Percentiles rank a stretch among this genome's conserved stretches.
phyloP scores from a whole-genome alignment of 768 basidiomycete species.

The Podaxis carcinomalis region DNA sequence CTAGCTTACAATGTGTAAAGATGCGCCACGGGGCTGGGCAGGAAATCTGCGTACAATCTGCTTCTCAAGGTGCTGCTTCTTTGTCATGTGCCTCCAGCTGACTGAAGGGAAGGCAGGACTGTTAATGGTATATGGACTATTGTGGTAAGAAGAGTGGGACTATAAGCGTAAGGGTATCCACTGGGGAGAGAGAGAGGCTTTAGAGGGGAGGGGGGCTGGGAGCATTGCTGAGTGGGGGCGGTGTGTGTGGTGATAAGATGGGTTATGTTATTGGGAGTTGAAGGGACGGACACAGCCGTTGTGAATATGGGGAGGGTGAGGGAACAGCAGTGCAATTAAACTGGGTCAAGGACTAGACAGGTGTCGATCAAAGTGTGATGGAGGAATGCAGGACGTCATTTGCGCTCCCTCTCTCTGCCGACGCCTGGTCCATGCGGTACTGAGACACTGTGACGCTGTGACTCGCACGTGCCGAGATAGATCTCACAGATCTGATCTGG shows the following conservation, averaged over 20 bases:
- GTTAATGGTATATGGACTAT: neutral
- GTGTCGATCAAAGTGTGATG: slow-evolving; percentile 1
- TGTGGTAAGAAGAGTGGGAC: neutral
- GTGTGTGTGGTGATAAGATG: neutral
- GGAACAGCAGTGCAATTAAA: neutral
- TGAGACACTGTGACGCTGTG: slow-evolving; percentile 6
- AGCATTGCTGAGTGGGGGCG: neutral
- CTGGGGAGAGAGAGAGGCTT: neutral
- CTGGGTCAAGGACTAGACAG: neutral
- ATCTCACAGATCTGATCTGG: neutral
- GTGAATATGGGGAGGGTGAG: too few species aligned
- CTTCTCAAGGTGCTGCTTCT: neutral
- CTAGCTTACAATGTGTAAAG: neutral
- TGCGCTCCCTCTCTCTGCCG: neutral
- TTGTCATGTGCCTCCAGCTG: neutral
- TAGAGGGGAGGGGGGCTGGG: neutral
- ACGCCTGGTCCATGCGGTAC: slow-evolving; percentile 7
- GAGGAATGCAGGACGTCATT: neutral
- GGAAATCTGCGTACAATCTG: neutral
- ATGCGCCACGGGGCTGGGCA: neutral
- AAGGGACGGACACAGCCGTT: neutral
- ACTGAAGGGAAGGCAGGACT: neutral
- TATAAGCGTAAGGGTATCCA: neutral
- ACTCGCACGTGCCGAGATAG: neutral
- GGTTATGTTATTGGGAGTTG: neutral